Evolutionary conservation across 352 stramenopile genomes (phyloP).

Genomic region (Phytophthora uliginosa): DNA sequence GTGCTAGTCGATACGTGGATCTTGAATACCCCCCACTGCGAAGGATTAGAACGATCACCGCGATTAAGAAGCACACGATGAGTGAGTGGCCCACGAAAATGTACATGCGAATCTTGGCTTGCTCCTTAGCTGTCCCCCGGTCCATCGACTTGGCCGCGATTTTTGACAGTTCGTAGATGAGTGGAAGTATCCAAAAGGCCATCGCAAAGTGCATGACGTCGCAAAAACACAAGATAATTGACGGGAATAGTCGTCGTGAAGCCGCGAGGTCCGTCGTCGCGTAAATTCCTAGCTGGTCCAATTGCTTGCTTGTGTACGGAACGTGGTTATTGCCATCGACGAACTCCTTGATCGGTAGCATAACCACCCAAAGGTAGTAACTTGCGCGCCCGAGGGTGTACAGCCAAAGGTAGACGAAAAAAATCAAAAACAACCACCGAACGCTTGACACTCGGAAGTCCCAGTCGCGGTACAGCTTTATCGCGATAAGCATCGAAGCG

Average conservation of each 20-base stretch:
- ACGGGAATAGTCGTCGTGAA: conserved; percentile 38
- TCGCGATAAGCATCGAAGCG: conserved; percentile 43
- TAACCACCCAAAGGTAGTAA: conserved; percentile 56
- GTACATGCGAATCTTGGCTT: conserved; percentile 55
- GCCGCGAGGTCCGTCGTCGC: conserved; percentile 43
- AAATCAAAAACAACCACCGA: conserved; percentile 66
- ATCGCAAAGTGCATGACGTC: conserved; percentile 63
- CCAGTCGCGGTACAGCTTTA: conserved; percentile 59
- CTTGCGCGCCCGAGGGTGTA: conserved; percentile 42
- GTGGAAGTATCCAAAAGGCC: conserved; percentile 58
- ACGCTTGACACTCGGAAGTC: conserved; percentile 62
- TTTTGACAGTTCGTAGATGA: conserved; percentile 69
- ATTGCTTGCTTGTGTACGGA: conserved; percentile 41
- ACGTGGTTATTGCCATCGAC: conserved; percentile 44
- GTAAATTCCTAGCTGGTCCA: conserved; percentile 67
- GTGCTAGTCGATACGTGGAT: conserved; percentile 41
- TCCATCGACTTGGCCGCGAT: conserved; percentile 77
- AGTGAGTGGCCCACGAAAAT: conserved; percentile 34
- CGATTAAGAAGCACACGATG: conserved; percentile 40
- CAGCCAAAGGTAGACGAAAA: conserved; percentile 64
- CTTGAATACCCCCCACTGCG: conserved; percentile 46
- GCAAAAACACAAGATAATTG: conserved; percentile 49
- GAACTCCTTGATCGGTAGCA: conserved; percentile 44
- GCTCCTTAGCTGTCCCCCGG: conserved; percentile 52
- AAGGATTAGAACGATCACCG: conserved; percentile 37